Conservation (phyloP, 768 basidiomycete species). For the Boletus speciosus region DNA sequence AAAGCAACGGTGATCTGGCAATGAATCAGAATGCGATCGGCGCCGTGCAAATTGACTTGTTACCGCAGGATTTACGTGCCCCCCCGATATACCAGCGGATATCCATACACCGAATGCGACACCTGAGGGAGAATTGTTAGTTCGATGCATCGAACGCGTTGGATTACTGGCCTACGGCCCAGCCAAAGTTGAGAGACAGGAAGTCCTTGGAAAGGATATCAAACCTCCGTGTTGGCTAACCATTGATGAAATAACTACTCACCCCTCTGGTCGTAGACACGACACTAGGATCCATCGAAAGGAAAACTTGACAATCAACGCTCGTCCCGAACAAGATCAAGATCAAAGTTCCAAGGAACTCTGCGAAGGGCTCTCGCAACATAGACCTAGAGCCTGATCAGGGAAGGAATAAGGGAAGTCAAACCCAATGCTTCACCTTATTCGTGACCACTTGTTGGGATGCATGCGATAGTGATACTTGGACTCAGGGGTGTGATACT, state of each 20-base stretch:
- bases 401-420: not conserved
- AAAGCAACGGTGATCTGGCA: slow-evolving; percentile 58
- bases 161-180: slow-evolving; percentile 16
- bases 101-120: slow-evolving; percentile 63
- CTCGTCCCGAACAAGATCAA: slow-evolving; percentile 54
- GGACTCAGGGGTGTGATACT: not conserved
- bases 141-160: not conserved
- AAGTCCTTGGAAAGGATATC: slow-evolving; percentile 4
- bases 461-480: not conserved
- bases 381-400: slow-evolving; percentile 27
- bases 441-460: slow-evolving; percentile 48
- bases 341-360: slow-evolving; percentile 54
- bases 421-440: slow-evolving; percentile 37
- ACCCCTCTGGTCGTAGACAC: slow-evolving; percentile 49
- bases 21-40: not conserved
- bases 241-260: slow-evolving; percentile 17
- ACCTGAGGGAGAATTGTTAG: slow-evolving; percentile 21
- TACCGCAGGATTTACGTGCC: slow-evolving; percentile 68
- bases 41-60: slow-evolving; percentile 6
- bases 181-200: slow-evolving; percentile 22
- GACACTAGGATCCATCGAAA: slow-evolving; percentile 42
- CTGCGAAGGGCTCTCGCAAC: slow-evolving; percentile 55
- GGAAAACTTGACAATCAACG: slow-evolving; percentile 50
- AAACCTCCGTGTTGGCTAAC: not conserved
- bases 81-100: slow-evolving; percentile 61